A percentile compares a stretch with the other conserved stretches of the same genome.
Evolutionary conservation across 177 flowering plant genomes (phyloP).

Genomic region (Vitis hybrid): DNA sequence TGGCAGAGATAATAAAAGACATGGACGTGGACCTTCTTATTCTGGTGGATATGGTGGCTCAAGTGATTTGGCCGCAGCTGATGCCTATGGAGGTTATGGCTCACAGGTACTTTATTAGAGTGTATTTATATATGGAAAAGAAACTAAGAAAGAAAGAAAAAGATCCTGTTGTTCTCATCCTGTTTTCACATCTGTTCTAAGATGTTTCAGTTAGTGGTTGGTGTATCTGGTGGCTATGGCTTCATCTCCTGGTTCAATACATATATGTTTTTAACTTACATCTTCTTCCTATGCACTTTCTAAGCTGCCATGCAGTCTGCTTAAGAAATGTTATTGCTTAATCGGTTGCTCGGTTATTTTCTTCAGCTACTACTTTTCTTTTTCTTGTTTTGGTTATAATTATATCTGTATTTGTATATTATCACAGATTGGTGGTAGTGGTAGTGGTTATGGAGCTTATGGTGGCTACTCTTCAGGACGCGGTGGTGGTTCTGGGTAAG

Average conservation of each 20-base stretch:
- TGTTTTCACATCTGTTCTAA: too few relatives aligned
- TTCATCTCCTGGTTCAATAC: too few relatives aligned
- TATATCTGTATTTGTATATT: constrained; percentile 23
- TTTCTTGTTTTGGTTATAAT: background rate
- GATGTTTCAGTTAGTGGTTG: too few relatives aligned
- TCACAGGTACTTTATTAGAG: constrained; percentile 46
- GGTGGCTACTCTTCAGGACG: constrained; percentile 77
- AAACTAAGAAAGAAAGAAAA: too few relatives aligned
- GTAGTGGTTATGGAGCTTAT: constrained; percentile 69
- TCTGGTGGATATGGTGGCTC: constrained; percentile 75
- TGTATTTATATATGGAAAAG: too few relatives aligned
- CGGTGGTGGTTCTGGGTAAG: constrained; percentile 72
- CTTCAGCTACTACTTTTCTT: background rate
- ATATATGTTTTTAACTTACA: too few relatives aligned
- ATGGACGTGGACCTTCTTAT: constrained; percentile 77
- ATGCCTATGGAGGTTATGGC: constrained; percentile 67
- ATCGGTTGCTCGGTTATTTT: too few relatives aligned
- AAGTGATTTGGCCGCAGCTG: constrained; percentile 54
- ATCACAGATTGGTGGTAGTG: constrained; percentile 49
- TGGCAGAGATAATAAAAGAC: constrained; percentile 69
- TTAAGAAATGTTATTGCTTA: too few relatives aligned
- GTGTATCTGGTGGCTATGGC: too few relatives aligned
- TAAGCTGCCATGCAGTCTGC: too few relatives aligned
- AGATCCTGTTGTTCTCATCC: too few relatives aligned
- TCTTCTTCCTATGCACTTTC: too few relatives aligned